Conservation (phyloP, 768 basidiomycete species). For the Inosperma sp. region DNA sequence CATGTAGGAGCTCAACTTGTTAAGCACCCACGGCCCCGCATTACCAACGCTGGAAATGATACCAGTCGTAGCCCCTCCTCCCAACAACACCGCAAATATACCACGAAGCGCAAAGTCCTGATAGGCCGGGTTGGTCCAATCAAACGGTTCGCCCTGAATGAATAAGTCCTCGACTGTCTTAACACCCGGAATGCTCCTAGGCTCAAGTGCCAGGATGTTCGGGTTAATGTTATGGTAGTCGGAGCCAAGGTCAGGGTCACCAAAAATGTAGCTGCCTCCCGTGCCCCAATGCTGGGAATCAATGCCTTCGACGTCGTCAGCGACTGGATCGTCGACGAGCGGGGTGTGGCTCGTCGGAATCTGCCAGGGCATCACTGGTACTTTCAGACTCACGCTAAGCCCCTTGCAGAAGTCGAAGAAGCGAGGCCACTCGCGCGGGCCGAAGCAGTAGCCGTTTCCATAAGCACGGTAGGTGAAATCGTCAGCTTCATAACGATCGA, state of each 20-base stretch:
- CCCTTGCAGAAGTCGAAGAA: neutral
- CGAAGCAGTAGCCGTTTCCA: neutral
- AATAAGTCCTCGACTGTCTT: neutral
- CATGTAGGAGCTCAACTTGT: neutral
- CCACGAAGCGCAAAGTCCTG: neutral
- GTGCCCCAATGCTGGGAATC: neutral
- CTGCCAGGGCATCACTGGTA: neutral
- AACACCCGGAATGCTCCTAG: too few relatives aligned
- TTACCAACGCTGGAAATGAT: neutral
- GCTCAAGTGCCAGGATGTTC: neutral
- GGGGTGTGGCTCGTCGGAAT: neutral
- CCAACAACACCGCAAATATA: neutral
- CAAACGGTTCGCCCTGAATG: neutral
- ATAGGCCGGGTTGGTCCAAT: neutral
- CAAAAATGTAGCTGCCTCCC: neutral
- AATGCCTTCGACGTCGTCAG: neutral
- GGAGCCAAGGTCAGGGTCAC: neutral
- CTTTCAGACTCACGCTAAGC: neutral
- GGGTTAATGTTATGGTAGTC: neutral
- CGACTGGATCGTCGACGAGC: neutral
- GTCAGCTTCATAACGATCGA: conserved; percentile 17
- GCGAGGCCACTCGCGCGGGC: neutral
- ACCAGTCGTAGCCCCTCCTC: neutral
- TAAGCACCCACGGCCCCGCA: neutral
- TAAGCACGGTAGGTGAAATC: conserved; percentile 9